These are phyloP conservation scores for Calonectria pseudoturangicola DNA, from an alignment of 2,329 filamentous ascomycete genomes.

Conservation along the genomic window DNA sequence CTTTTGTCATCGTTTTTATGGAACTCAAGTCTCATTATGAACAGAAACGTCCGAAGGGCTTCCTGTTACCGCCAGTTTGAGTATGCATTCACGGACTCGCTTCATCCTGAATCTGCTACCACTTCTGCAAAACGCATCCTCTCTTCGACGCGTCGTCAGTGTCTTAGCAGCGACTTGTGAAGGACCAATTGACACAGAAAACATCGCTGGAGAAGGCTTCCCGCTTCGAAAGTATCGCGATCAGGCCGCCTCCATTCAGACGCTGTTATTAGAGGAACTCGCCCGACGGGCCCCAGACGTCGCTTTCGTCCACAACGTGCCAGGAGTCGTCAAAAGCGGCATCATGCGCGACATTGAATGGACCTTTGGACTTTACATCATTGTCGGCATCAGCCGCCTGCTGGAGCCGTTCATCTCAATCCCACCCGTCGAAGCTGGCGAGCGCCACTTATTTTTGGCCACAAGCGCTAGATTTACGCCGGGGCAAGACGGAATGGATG, in stretches of 20 bases:
- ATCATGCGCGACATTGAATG: slow-evolving; percentile 25
- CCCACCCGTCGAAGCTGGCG: background rate
- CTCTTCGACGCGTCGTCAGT: slow-evolving; percentile 10
- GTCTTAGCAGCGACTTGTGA: slow-evolving; percentile 13
- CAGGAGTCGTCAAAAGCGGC: slow-evolving; percentile 15
- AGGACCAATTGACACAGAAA: slow-evolving; percentile 10
- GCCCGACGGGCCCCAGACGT: background rate
- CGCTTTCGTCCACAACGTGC: slow-evolving; percentile 16
- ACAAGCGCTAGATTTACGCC: slow-evolving; percentile 11
- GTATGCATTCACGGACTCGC: slow-evolving; percentile 13
- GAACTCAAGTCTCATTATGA: background rate
- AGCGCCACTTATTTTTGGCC: slow-evolving; percentile 19
- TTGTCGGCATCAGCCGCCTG: slow-evolving; percentile 7
- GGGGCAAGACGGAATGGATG: background rate
- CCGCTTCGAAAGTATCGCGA: slow-evolving; percentile 7
- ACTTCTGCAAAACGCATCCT: slow-evolving; percentile 2
- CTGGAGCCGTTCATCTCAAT: slow-evolving; percentile 5
- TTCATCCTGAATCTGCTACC: slow-evolving; percentile 21
- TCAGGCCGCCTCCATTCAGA: slow-evolving; percentile 14
- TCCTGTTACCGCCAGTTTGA: background rate
- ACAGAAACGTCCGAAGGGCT: slow-evolving; percentile 21
- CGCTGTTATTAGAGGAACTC: background rate
- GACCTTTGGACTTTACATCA: slow-evolving; percentile 11
- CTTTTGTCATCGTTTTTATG: background rate
- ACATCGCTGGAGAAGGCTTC: slow-evolving; percentile 5